These are phyloP conservation scores for Pseudogymnoascus sp. DNA, from an alignment of 2,329 filamentous ascomycete species.

Conservation along the genomic window DNA sequence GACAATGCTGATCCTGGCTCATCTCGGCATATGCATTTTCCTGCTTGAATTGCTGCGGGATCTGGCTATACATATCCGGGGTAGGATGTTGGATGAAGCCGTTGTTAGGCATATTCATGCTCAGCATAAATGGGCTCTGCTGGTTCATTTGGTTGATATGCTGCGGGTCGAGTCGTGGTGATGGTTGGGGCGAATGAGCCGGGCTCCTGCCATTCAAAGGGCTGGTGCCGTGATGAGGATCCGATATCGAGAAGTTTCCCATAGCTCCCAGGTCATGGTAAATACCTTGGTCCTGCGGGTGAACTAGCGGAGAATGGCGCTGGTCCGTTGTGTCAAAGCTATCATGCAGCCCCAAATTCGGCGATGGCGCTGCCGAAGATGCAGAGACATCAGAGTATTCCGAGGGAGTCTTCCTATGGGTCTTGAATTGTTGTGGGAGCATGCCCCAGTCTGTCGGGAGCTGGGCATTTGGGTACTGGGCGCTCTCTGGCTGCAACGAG, in stretches of 20 bases:
- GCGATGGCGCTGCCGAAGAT: slow-evolving; percentile 77
- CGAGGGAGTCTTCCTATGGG: slow-evolving; percentile 80
- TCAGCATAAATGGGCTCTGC: slow-evolving; percentile 36
- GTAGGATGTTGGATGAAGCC: slow-evolving; percentile 18
- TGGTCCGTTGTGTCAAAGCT: slow-evolving; percentile 66
- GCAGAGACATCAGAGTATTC: slow-evolving; percentile 88
- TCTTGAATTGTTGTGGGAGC: slow-evolving; percentile 58
- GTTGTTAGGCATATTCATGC: slow-evolving; percentile 34
- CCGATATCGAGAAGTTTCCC: slow-evolving; percentile 72
- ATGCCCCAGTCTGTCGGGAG: slow-evolving; percentile 49
- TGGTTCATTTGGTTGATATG: slow-evolving; percentile 40
- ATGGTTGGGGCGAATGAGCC: slow-evolving; percentile 65
- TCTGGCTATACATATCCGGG: slow-evolving; percentile 44
- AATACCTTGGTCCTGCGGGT: slow-evolving; percentile 62
- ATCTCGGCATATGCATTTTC: slow-evolving; percentile 49
- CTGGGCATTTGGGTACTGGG: slow-evolving; percentile 44
- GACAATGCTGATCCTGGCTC: slow-evolving; percentile 33
- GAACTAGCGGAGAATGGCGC: slow-evolving; percentile 73
- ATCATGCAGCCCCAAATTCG: slow-evolving; percentile 71
- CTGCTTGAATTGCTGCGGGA: slow-evolving; percentile 41
- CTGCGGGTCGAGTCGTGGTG: slow-evolving; percentile 53
- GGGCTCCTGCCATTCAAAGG: slow-evolving; percentile 71
- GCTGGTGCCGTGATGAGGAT: slow-evolving; percentile 50
- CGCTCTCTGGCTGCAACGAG: slow-evolving; percentile 29
- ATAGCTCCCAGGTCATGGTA: slow-evolving; percentile 76